Conservation (phyloP, 192 early-diverging fungal species). For the Chytriomyces sp. region DNA sequence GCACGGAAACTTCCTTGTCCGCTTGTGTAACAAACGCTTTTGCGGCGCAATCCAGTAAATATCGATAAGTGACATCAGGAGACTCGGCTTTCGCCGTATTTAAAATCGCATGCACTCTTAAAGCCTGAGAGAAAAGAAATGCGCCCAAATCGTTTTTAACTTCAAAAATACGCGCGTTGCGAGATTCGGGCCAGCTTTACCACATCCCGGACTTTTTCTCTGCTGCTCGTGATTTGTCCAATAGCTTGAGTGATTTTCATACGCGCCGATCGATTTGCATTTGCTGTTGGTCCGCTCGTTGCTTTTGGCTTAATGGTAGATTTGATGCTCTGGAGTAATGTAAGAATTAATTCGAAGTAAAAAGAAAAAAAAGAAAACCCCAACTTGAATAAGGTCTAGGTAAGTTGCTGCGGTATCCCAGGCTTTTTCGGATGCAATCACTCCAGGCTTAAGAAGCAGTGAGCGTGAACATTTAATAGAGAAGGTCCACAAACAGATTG, state of each 20-base stretch:
- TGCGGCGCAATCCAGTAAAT: slow-evolving; percentile 16
- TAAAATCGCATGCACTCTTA: slow-evolving; percentile 4
- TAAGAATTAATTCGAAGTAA: not conserved
- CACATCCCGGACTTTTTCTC: not conserved
- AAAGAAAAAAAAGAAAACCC: not conserved
- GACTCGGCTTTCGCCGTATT: not conserved
- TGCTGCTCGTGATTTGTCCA: not conserved
- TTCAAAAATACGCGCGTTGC: not conserved
- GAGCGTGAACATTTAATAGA: not conserved
- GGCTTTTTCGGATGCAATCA: slow-evolving; percentile 22
- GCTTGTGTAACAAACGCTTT: slow-evolving; percentile 57
- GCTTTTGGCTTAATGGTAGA: slow-evolving; percentile 29
- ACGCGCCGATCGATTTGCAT: not conserved
- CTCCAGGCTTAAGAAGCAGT: not conserved
- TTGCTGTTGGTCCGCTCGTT: slow-evolving; percentile 3
- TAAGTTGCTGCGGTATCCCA: slow-evolving; percentile 27
- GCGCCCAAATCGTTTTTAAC: no score
- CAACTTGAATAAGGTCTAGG: slow-evolving; percentile 24
- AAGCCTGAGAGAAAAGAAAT: not conserved
- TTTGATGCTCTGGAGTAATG: slow-evolving; percentile 34
- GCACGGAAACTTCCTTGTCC: slow-evolving; percentile 70
- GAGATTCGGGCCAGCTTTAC: not conserved
- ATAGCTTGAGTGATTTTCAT: slow-evolving; percentile 18
- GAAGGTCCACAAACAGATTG: not conserved
- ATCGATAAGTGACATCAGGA: not conserved